phyloP scores from a whole-genome alignment of 805 yeast genomes.

The Metschnikowia baotianmanensis region DNA sequence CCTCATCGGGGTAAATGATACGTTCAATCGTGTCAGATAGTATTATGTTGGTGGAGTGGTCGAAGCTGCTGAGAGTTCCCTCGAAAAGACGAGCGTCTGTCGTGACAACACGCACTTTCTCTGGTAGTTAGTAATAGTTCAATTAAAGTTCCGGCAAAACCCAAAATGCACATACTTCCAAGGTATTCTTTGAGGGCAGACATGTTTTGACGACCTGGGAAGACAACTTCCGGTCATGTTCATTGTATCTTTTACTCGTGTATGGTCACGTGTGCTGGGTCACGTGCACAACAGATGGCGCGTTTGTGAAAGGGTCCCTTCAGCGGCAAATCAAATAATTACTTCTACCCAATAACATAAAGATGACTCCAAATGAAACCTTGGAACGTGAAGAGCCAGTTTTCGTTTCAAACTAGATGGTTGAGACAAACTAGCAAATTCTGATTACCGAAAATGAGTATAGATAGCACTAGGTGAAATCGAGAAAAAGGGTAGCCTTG shows the following conservation, averaged over 20 bases:
- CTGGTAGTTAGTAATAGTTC: slow-evolving; percentile 22
- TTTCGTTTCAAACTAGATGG: too few species aligned
- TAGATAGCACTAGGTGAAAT: too few species aligned
- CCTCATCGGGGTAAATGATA: slow-evolving; percentile 42
- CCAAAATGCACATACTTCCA: slow-evolving; percentile 29
- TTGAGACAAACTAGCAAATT: too few species aligned
- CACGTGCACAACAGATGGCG: not conserved
- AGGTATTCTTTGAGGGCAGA: slow-evolving; percentile 32
- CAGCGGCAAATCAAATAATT: too few species aligned
- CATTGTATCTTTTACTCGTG: not conserved
- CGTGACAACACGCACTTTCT: slow-evolving; percentile 53
- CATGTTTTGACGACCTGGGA: slow-evolving; percentile 16
- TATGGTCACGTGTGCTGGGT: not conserved
- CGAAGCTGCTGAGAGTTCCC: slow-evolving; percentile 54
- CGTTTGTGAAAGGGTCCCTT: too few species aligned
- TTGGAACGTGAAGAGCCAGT: too few species aligned
- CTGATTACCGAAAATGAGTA: too few species aligned
- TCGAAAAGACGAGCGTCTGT: slow-evolving; percentile 54
- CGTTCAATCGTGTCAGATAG: slow-evolving; percentile 52
- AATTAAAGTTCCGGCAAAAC: slow-evolving; percentile 3
- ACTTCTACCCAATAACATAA: too few species aligned
- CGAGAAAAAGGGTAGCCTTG: too few species aligned
- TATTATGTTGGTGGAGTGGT: slow-evolving; percentile 60
- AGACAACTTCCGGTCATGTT: not conserved
- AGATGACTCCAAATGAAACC: too few species aligned